Base-by-base conservation (phyloP, 2,329 filamentous ascomycete genomes). In the Talaromyces pinophilus region DNA sequence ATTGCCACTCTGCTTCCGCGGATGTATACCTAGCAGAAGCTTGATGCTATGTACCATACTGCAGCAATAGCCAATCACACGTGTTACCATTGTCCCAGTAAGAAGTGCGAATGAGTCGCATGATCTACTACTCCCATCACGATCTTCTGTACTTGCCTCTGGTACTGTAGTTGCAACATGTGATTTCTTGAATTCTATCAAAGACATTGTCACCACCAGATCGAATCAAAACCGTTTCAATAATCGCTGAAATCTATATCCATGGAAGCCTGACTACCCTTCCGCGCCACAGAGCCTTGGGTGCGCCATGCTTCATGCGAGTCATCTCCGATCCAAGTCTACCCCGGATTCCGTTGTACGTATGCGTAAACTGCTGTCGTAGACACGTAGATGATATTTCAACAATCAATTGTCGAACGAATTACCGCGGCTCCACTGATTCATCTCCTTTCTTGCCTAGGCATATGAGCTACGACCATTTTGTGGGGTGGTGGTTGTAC, bases 251-350 rank as follows among this genome's bases (percentile, higher is more conserved):
- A 55, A 11, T 19, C 15, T 55, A 13, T 35, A 15, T 55, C 50
- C 50, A 54, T 54, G 50, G 50, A 15, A 50, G 46, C 15, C 28
- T 38, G 30, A 22, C n/a, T 22, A 35, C 30, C 52, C 30, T 33
- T 35, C 30, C 33, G n/a, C 33, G 54, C 54, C 54, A 33, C 50
- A 38, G 30, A 22, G 30, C 5, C 17, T 38, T 38, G 52, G 30
- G 13, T 38, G 54, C 54, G 30, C 54, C 54, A 57, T 22, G n/a
- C 33, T 40, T 38, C 33, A 57, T 57, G 54, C 54, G 54, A 35
- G 52, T 55, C 52, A 55, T 35, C 52, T 55, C 30, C 28, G 48
- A 52, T 28, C 17, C 50, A 33, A 19, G 15, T 22, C 15, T 38
- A 38, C 54, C 54, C 54, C 54, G 19, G 33, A 57, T 40, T 38